Evolutionary conservation across 2,329 filamentous ascomycete genomes (phyloP), one percentile per base, ranked within the genome.

Genomic region (Anthostomella pinea): DNA sequence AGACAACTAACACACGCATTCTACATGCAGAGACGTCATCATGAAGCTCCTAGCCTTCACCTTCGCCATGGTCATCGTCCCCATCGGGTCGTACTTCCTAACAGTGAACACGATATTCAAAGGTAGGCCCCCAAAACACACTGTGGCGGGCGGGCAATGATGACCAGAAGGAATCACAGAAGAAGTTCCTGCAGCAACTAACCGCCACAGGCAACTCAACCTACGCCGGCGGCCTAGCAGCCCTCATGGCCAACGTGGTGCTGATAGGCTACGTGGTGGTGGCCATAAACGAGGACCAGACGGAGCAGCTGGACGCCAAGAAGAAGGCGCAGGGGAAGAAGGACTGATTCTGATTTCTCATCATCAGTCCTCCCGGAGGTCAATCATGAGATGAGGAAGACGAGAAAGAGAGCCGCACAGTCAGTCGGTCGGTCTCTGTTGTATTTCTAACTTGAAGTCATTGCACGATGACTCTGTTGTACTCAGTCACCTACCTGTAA

Each of bases 11-110:
- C 25, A 18, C 23, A 18, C n/a, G 18, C 27, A 14, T 32, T 22
- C n/a, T n/a, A n/a, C n/a, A n/a, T n/a, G n/a, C 37, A 88, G 88
- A 39, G 73, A 85, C 57, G 89, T 97, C 49, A 93, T 98, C 48
- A 68, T 83, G 57, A 98, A 97, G 68, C 80, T 98, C 14, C 74
- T 97, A 11, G 82, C 77, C 46, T 97, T 96, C 67, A 95, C 90
- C 0, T 70, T 90, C 24, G 90, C 89, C 58, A 97, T 98, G 91
- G 76, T 96, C 42, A 76, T 85, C 11, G 66, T 86, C 14, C 93
- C 93, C 10, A 87, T 98, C 51, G 83, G 87, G 25, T 88, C 85
- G 26, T 98, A 96, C 65, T 98, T 94, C 62, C 56, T 85, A 29
- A 85, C 86, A 0, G 73, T 95, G 18, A 77, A 90, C 56, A 75